phyloP scores from a whole-genome alignment of 345 rosid genomes.

The Arabidopsis arenosa region DNA sequence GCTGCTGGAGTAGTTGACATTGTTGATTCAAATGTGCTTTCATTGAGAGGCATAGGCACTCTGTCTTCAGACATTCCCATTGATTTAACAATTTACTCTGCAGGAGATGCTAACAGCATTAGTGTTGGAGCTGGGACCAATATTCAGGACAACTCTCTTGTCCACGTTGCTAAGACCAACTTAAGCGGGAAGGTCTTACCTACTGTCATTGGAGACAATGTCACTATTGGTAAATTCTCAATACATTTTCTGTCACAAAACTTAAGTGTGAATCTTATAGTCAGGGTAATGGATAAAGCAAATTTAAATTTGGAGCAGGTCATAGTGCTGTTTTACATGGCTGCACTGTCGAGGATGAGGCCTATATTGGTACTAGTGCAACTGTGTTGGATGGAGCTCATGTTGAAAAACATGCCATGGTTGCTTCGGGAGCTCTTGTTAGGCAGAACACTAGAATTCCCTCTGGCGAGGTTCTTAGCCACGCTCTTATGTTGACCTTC shows the following conservation, averaged over 20 bases:
- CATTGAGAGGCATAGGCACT: neutral
- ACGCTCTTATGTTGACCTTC: slow-evolving; percentile 25
- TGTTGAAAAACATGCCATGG: slow-evolving; percentile 90
- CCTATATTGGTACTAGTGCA: slow-evolving; percentile 85
- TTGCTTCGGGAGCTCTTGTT: slow-evolving; percentile 95
- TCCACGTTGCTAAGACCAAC: slow-evolving; percentile 86
- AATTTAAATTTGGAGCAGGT: slow-evolving; percentile 57
- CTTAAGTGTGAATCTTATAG: slow-evolving; percentile 2
- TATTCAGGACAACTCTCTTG: slow-evolving; percentile 80
- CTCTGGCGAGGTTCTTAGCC: slow-evolving; percentile 68
- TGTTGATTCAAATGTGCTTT: slow-evolving; percentile 27
- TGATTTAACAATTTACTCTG: neutral
- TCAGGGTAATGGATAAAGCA: neutral
- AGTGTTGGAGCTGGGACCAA: slow-evolving; percentile 77
- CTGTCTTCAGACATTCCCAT: slow-evolving; percentile 5
- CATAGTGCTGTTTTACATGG: slow-evolving; percentile 90
- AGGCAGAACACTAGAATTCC: slow-evolving; percentile 88
- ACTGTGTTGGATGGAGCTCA: slow-evolving; percentile 81
- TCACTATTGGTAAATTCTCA: slow-evolving; percentile 63
- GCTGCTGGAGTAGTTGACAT: neutral
- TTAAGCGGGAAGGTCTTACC: slow-evolving; percentile 83
- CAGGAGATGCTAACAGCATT: slow-evolving; percentile 84
- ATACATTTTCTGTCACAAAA: slow-evolving; percentile 15
- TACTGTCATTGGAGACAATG: slow-evolving; percentile 75
- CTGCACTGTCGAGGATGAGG: slow-evolving; percentile 85